Conservation (phyloP, 169 alveolate genomes). For the Eimeria maxima region DNA sequence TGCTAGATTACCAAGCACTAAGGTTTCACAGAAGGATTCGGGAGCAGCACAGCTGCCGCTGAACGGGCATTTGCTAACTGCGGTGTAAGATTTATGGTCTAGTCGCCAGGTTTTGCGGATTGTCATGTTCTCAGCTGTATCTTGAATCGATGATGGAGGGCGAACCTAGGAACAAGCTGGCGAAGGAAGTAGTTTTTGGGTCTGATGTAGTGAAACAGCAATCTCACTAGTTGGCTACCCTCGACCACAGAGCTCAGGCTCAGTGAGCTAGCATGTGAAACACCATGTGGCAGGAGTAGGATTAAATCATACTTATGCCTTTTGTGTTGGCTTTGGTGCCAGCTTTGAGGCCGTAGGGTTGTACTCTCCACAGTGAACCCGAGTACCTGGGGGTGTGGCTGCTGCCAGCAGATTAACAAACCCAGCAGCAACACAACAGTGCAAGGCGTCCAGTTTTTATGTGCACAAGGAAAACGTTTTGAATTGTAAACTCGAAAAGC, state of each 20-base stretch:
- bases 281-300: not conserved
- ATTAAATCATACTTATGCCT: not conserved
- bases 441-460: not conserved
- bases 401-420: not conserved
- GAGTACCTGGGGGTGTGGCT: not conserved
- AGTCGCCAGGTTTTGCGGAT: not conserved
- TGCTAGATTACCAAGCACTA: not conserved
- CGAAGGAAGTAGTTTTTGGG: conserved; percentile 29
- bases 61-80: not conserved
- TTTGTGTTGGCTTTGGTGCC: not conserved
- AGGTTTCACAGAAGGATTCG: not conserved
- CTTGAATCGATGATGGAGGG: conserved; percentile 10
- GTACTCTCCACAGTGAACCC: not conserved
- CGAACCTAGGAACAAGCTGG: conserved; percentile 37
- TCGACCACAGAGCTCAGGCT: not conserved
- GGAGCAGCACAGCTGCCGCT: not conserved
- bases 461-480: not conserved
- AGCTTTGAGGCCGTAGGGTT: not conserved
- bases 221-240: not conserved
- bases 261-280: not conserved
- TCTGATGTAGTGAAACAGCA: not conserved
- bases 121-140: conserved; percentile 5
- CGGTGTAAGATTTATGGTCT: not conserved
- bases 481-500: not conserved
- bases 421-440: no score